Percentiles rank a stretch among this genome's conserved stretches.
These are phyloP conservation scores for Hirsutella minnesotensis DNA, from an alignment of 2,329 filamentous ascomycete genomes.

Conservation along the genomic window DNA sequence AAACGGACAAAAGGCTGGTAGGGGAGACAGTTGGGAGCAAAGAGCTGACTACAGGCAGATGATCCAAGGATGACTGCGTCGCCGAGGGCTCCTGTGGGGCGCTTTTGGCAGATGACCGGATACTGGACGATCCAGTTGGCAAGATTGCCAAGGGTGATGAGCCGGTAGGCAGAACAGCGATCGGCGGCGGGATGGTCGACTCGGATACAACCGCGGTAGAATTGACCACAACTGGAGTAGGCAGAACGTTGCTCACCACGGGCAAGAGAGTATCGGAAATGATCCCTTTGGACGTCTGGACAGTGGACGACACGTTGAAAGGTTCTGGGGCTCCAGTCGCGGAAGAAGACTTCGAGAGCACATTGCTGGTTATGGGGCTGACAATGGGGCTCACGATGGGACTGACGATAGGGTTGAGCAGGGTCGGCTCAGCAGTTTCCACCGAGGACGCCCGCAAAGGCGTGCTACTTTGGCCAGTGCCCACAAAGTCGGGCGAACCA, in stretches of 20 bases:
- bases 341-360: neutral
- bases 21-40: neutral
- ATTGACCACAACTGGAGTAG: slow-evolving; percentile 3
- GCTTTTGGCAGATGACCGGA: neutral
- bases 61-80: neutral
- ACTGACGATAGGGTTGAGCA: neutral
- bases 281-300: slow-evolving; percentile 4
- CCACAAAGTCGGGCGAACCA: neutral
- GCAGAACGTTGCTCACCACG: slow-evolving; percentile 9
- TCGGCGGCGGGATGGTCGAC: neutral
- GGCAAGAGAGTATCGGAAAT: slow-evolving; percentile 13
- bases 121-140: neutral
- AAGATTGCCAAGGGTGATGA: neutral
- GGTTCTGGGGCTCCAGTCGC: too few relatives aligned
- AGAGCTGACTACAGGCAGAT: neutral
- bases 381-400: neutral
- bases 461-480: neutral
- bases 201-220: slow-evolving; percentile 1
- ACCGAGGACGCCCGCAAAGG: neutral
- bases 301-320: too few relatives aligned
- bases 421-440: neutral
- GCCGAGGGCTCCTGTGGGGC: neutral
- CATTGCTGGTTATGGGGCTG: neutral
- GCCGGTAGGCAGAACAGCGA: neutral
- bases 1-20: neutral